These are phyloP conservation scores for Hordeum pubiflorum DNA, from an alignment of 202 grass and related monocot genomes.

Conservation along the genomic window DNA sequence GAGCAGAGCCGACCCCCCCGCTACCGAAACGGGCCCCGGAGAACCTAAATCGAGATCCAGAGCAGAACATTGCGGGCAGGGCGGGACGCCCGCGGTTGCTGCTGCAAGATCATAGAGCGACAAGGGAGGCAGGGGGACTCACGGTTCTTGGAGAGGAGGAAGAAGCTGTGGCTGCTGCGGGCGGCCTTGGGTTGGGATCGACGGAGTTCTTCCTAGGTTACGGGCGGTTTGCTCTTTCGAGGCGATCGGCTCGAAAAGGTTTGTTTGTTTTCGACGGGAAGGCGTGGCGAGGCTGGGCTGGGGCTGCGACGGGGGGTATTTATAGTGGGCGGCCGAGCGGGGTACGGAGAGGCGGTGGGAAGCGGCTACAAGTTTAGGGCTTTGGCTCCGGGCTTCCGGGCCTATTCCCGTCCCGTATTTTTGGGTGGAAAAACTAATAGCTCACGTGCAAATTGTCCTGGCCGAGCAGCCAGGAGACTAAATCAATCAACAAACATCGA, in stretches of 20 bases:
- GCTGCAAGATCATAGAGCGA: too few species aligned
- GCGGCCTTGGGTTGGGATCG: background rate
- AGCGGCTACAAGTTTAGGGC: background rate
- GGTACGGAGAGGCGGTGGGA: background rate
- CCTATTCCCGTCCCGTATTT: background rate
- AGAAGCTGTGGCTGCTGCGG: too few species aligned
- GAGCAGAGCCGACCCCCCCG: background rate
- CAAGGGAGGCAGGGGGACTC: too few species aligned
- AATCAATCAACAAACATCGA: background rate
- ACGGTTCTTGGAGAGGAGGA: too few species aligned
- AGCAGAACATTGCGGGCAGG: background rate
- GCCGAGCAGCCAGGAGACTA: background rate
- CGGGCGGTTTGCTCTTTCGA: background rate
- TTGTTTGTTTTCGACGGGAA: background rate
- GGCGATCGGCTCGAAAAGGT: background rate
- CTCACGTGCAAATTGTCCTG: background rate
- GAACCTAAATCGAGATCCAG: background rate
- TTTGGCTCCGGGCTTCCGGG: background rate
- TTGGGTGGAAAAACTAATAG: background rate
- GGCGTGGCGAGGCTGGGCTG: background rate
- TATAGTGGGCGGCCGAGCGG: background rate
- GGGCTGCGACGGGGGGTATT: background rate
- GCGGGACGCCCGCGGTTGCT: background rate
- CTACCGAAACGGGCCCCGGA: background rate
- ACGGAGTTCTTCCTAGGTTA: background rate